phyloP scores from a whole-genome alignment of 2,329 filamentous ascomycete species.

The Magnaporthiopsis incrustans region DNA sequence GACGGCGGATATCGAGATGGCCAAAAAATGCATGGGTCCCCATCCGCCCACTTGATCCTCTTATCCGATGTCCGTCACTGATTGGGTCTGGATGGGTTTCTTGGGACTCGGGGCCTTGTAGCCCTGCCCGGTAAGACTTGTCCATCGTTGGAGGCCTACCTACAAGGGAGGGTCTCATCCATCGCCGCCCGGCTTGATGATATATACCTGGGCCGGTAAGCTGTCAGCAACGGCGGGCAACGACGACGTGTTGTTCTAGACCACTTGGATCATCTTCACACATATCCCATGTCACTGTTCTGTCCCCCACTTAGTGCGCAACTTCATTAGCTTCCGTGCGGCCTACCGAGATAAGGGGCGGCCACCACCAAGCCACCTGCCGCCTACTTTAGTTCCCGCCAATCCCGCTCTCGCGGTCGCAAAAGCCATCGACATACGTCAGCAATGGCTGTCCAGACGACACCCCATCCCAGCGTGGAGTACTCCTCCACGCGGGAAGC shows the following conservation, averaged over 20 bases:
- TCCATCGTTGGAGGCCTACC: not conserved
- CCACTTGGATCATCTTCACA: not conserved
- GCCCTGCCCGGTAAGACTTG: not conserved
- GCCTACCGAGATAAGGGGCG: not conserved
- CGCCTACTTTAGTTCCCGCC: too few relatives aligned
- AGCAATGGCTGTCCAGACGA: not conserved
- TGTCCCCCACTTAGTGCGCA: not conserved
- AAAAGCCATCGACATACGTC: too few relatives aligned
- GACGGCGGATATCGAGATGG: not conserved
- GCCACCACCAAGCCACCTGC: too few relatives aligned
- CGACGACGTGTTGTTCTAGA: not conserved
- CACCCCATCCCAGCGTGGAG: not conserved
- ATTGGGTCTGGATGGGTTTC: not conserved
- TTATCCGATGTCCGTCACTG: not conserved
- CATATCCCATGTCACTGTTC: not conserved
- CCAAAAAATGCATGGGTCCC: not conserved
- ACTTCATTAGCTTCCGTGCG: not conserved
- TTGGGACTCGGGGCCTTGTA: not conserved
- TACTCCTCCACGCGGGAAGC: conserved; percentile 14
- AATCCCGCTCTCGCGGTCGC: too few relatives aligned
- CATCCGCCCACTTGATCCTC: not conserved
- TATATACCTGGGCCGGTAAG: not conserved
- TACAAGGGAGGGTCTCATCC: not conserved
- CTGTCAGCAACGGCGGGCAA: not conserved
- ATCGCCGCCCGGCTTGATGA: not conserved